phyloP scores from a whole-genome alignment of 2,329 filamentous ascomycete genomes.

The Paraconiothyrium brasiliense region DNA sequence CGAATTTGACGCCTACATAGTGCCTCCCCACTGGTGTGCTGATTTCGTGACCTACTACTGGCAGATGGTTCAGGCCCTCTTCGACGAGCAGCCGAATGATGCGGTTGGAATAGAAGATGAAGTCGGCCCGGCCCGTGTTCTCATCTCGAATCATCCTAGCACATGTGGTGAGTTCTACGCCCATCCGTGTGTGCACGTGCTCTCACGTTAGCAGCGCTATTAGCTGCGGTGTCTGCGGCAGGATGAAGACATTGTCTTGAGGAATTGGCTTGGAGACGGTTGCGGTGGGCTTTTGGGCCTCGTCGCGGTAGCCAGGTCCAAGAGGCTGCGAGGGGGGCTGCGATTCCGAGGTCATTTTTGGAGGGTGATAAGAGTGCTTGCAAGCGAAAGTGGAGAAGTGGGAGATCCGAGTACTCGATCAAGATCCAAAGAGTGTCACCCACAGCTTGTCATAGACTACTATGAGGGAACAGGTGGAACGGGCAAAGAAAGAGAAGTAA shows the following conservation, averaged over 20 bases:
- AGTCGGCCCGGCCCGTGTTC: slow-evolving; percentile 89
- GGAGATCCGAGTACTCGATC: not conserved
- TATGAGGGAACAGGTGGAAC: slow-evolving; percentile 24
- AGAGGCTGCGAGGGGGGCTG: slow-evolving; percentile 67
- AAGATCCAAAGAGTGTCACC: not conserved
- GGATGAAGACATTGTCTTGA: slow-evolving; percentile 87
- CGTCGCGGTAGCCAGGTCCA: slow-evolving; percentile 80
- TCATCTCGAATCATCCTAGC: slow-evolving; percentile 92
- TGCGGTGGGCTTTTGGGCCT: slow-evolving; percentile 81
- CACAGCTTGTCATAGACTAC: not conserved
- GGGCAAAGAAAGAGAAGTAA: slow-evolving; percentile 27
- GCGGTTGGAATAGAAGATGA: slow-evolving; percentile 98
- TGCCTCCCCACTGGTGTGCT: slow-evolving; percentile 88
- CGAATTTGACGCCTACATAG: slow-evolving; percentile 92
- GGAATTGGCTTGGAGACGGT: slow-evolving; percentile 86
- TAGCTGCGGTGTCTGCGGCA: slow-evolving; percentile 93
- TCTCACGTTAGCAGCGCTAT: slow-evolving; percentile 97
- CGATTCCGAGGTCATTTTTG: slow-evolving; percentile 38
- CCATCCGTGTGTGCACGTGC: slow-evolving; percentile 9
- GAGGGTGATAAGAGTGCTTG: slow-evolving; percentile 12
- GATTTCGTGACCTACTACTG: slow-evolving; percentile 86
- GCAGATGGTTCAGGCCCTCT: slow-evolving; percentile 95
- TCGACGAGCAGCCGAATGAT: slow-evolving; percentile 97
- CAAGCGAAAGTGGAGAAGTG: slow-evolving; percentile 10
- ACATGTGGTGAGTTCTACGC: slow-evolving; percentile 19